These are phyloP conservation scores for Botryotinia calthae DNA, from an alignment of 2,329 filamentous ascomycete genomes.

Conservation along the genomic window DNA sequence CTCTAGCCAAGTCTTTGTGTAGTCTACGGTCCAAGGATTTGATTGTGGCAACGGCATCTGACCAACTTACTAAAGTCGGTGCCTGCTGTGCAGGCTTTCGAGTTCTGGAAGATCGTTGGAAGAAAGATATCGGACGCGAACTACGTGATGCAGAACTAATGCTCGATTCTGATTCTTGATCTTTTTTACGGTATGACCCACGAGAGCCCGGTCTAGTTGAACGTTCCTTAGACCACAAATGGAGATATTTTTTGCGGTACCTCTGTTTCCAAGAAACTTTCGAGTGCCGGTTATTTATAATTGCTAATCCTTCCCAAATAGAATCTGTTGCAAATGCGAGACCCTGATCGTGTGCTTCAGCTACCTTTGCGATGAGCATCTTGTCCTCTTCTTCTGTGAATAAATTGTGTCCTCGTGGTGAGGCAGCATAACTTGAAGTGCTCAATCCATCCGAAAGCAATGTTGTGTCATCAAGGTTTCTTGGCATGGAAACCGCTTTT, in stretches of 20 bases:
- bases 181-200: not conserved
- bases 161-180: not conserved
- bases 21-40: slow-evolving; percentile 33
- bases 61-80: slow-evolving; percentile 35
- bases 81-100: slow-evolving; percentile 32
- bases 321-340: slow-evolving; percentile 16
- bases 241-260: not conserved
- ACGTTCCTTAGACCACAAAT: slow-evolving; percentile 14
- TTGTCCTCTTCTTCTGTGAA: slow-evolving; percentile 34
- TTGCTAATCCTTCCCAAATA: slow-evolving; percentile 30
- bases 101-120: slow-evolving; percentile 25
- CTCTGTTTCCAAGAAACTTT: slow-evolving; percentile 16
- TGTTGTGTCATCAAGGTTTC: not conserved
- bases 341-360: slow-evolving; percentile 26
- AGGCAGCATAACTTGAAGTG: slow-evolving; percentile 9
- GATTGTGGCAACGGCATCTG: slow-evolving; percentile 34
- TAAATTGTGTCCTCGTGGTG: slow-evolving; percentile 13
- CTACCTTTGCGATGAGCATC: slow-evolving; percentile 31
- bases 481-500: not conserved
- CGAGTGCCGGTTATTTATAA: slow-evolving; percentile 29
- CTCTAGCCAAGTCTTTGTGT: slow-evolving; percentile 33
- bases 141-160: not conserved
- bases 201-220: not conserved
- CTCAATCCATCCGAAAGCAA: slow-evolving; percentile 6
- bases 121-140: not conserved